These are phyloP conservation scores for Pleurotus eryngii DNA, from an alignment of 768 basidiomycete genomes.

Conservation along the genomic window DNA sequence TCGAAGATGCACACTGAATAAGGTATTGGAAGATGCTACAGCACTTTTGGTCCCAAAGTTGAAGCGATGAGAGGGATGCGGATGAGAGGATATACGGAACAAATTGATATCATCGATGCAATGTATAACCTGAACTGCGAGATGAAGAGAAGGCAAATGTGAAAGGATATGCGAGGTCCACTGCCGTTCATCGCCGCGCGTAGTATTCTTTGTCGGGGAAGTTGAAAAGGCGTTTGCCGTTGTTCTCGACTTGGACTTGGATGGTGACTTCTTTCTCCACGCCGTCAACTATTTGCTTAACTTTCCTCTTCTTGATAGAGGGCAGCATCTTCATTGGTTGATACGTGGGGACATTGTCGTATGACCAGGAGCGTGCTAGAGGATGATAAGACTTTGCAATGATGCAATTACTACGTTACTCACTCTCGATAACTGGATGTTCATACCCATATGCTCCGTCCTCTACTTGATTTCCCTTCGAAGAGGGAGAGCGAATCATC, in stretches of 20 bases:
- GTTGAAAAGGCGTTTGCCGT: conserved; percentile 64
- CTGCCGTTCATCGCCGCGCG: not conserved
- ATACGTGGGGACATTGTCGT: too few species aligned
- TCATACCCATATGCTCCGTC: conserved; percentile 20
- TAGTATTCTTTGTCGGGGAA: conserved; percentile 46
- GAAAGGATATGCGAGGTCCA: not conserved
- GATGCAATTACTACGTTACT: conserved; percentile 15
- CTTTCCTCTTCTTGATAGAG: too few species aligned
- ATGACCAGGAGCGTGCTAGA: too few species aligned
- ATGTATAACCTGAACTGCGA: not conserved
- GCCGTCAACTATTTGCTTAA: conserved; percentile 38
- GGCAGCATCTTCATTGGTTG: too few species aligned
- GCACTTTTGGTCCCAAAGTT: not conserved
- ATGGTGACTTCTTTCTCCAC: conserved; percentile 44
- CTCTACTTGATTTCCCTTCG: conserved; percentile 24
- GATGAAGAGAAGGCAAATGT: not conserved
- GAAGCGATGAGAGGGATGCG: not conserved
- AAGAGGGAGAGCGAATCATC: conserved; percentile 21
- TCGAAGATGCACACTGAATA: too few species aligned
- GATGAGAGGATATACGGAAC: not conserved
- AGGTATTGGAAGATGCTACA: not conserved
- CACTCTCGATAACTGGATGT: conserved; percentile 53
- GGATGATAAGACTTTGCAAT: conserved; percentile 4
- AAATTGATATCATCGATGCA: not conserved
- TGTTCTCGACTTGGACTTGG: conserved; percentile 54